These are phyloP conservation scores for Sordariomycetes sp. DNA, from an alignment of 2,329 filamentous ascomycete genomes.

Conservation along the genomic window DNA sequence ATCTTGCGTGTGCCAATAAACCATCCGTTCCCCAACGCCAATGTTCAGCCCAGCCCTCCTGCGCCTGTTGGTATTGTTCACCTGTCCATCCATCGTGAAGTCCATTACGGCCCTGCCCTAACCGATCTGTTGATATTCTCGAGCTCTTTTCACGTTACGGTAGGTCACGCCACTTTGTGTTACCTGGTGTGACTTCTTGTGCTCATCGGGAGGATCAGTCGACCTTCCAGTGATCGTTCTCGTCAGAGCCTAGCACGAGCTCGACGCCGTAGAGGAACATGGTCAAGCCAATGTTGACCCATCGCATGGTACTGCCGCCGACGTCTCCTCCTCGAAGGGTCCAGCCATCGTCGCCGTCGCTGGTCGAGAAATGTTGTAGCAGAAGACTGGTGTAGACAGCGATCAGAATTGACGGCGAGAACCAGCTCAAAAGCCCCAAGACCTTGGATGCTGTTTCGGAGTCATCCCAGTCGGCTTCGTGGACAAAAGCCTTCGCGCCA, in stretches of 20 bases:
- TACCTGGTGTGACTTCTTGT: not conserved
- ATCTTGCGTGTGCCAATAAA: not conserved
- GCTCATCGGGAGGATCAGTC: conserved; percentile 57
- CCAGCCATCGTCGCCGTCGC: conserved; percentile 66
- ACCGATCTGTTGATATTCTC: no score
- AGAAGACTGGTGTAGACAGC: conserved; percentile 93
- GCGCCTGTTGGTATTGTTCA: no score
- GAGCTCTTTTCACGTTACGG: no score
- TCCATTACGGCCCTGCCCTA: no score
- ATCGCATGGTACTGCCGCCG: conserved; percentile 82
- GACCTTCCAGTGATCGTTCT: conserved; percentile 90
- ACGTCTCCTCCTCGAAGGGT: conserved; percentile 70
- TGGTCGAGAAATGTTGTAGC: conserved; percentile 88
- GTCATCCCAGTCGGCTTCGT: conserved; percentile 80
- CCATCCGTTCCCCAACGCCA: not conserved
- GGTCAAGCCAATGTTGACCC: conserved; percentile 84
- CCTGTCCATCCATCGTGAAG: no score
- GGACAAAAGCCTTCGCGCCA: conserved; percentile 71
- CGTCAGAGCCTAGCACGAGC: conserved; percentile 75
- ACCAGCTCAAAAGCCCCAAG: conserved; percentile 81
- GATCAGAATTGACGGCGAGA: conserved; percentile 88
- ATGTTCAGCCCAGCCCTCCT: no score
- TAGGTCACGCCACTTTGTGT: not conserved
- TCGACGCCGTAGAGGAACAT: conserved; percentile 89
- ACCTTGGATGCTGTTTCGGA: conserved; percentile 72